Evolutionary conservation across 768 basidiomycete species (phyloP), one percentile per base, ranked within the genome.

Genomic region (Boletus pseudo-olivaceus): DNA sequence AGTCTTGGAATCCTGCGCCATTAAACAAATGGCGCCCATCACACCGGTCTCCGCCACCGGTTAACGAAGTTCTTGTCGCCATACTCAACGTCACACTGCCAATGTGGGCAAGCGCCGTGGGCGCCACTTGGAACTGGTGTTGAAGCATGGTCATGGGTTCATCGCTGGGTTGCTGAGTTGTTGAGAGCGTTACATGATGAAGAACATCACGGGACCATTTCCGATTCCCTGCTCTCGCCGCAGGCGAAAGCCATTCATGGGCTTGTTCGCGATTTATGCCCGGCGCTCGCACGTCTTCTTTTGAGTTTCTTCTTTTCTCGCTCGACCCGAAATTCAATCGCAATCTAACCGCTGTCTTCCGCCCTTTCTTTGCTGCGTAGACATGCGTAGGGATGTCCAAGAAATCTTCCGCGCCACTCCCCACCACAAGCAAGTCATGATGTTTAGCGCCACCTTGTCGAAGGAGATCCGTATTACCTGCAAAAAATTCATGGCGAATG

Each of bases 351-450:
- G 71, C 82, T 78, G 80, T 81, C 55, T 55, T 34, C 47, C 81
- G 77, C 77, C 78, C 78, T 80, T 75, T 84, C 51, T 67, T 71
- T 71, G 30, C 66, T 61, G 56, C 69, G 59, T 68, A 99, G 97
- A 98, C 87, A 99, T 99, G 97, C 96, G 97, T 78, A 93, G 97
- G 69, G 97, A 99, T 72, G 96, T 99, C 60, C 97, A 99, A 85
- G 97, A 99, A 78, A 98, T 99, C 67, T 99, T 98, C 84, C 88
- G 96, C 66, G 83, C 93, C 17, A 98, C 97, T 19, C 97, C 97
- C 47, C 96, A 97, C 74, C 94, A 97, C 82, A 99, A 99, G 79
- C 96, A 99, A 81, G 97, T 99, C 62, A 99, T 99, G 97, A 99
- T 99, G 97, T 99, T 99, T 81, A 96, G 93, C 65, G 97, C 97